These are phyloP conservation scores for Casaregolazyma lundiana DNA, from an alignment of 1,139 yeast genomes.

Conservation along the genomic window DNA sequence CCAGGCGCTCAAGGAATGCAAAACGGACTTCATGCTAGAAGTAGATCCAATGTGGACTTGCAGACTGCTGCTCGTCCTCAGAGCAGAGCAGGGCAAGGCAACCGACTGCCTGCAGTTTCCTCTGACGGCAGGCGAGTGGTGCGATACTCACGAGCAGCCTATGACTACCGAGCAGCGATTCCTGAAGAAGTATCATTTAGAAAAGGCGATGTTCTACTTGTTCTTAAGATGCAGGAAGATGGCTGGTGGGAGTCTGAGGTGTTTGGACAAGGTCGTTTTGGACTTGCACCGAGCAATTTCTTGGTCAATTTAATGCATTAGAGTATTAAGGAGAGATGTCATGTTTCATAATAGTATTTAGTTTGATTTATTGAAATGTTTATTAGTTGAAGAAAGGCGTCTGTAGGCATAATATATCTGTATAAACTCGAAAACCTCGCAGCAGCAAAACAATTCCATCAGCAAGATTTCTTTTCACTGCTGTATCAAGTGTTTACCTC, in stretches of 20 bases:
- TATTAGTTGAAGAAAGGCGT: not conserved
- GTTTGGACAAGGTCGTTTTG: constrained; percentile 46
- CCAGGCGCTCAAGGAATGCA: constrained; percentile 16
- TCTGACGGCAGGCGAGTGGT: constrained; percentile 49
- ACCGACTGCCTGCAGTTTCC: constrained; percentile 37
- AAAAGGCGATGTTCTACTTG: constrained; percentile 68
- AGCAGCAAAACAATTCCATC: too few species aligned
- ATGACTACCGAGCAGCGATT: constrained; percentile 68
- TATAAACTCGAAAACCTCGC: too few species aligned
- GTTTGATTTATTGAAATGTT: not conserved
- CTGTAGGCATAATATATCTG: not conserved
- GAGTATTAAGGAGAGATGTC: not conserved
- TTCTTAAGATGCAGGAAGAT: constrained; percentile 74
- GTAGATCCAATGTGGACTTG: constrained; percentile 25
- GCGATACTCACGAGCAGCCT: constrained; percentile 61
- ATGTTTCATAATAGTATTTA: not conserved
- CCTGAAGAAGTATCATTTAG: constrained; percentile 74
- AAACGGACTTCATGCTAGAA: constrained; percentile 17
- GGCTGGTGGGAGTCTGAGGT: constrained; percentile 90
- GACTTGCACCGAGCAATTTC: constrained; percentile 80
- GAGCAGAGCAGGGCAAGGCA: constrained; percentile 7
- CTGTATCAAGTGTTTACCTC: too few species aligned
- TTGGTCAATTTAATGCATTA: constrained; percentile 20
- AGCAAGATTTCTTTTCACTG: too few species aligned
- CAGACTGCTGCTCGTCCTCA: constrained; percentile 12